Conservation (phyloP, 768 basidiomycete species). For the Trametes cubensis region DNA sequence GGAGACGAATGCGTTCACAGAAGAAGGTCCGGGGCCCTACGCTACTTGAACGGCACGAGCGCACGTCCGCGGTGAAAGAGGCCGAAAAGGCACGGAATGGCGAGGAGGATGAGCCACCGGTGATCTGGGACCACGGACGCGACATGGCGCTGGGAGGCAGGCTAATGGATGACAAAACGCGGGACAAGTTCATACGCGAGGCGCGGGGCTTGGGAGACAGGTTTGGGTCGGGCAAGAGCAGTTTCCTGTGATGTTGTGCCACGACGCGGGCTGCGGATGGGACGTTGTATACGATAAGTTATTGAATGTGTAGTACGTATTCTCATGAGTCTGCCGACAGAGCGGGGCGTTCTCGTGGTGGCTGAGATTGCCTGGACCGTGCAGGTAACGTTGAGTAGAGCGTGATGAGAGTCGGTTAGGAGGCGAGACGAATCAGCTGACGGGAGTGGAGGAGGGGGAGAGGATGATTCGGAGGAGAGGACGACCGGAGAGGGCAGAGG, state of each 20-base stretch:
- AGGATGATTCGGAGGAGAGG: background rate
- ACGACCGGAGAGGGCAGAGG: background rate
- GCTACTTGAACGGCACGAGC: conserved; percentile 44
- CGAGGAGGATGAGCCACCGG: conserved; percentile 57
- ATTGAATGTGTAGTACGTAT: background rate
- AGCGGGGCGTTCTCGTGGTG: too few relatives aligned
- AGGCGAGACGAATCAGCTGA: background rate
- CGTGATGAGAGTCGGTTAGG: background rate
- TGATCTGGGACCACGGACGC: conserved; percentile 89
- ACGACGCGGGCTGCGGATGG: background rate
- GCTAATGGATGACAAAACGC: conserved; percentile 86
- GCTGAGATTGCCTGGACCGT: background rate
- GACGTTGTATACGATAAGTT: background rate
- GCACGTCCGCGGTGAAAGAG: conserved; percentile 42
- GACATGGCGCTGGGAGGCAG: conserved; percentile 89
- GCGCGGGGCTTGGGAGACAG: conserved; percentile 80
- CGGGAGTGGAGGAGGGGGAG: background rate
- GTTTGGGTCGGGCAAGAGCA: conserved; percentile 73
- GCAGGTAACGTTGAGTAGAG: background rate
- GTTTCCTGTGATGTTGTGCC: conserved; percentile 48
- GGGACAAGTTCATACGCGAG: conserved; percentile 77
- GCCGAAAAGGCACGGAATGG: conserved; percentile 42
- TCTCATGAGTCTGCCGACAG: background rate
- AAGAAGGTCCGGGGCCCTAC: conserved; percentile 32
- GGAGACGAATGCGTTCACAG: conserved; percentile 14